Evolutionary conservation across 306 rosid genomes (phyloP), one percentile per base, ranked within the genome.

Genomic region (Trifolium subterraneum): DNA sequence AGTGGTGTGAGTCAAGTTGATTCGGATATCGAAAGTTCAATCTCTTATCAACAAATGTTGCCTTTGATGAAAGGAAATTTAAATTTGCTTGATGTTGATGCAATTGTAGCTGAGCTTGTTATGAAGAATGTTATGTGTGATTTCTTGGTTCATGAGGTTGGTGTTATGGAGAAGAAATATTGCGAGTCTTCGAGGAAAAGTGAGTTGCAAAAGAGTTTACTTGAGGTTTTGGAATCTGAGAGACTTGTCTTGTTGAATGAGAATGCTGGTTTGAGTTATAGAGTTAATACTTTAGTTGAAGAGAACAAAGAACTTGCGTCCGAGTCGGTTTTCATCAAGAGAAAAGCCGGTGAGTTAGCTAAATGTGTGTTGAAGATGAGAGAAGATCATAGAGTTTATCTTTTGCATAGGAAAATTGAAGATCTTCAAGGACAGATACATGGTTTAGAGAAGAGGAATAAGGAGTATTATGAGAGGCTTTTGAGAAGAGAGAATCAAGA

Each of bases 141-240:
- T 33, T 10, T 92, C 25, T 41, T 90, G 45, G 20, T 78, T 48
- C 86, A 90, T 12, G 99, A 90, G 84, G 86, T 86, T 27, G 66
- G 64, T 52, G 76, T 54, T 0, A 70, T 86, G 64, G 98, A 91
- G 82, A 86, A 79, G 81, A 86, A 80, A 25, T 65, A 62, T 7
- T 54, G 88, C 0, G 97, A 94, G 56, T 87, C 97, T 0, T 86
- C 91, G 0, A 86, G 89, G 80, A 94, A 94, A 81, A 87, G 82
- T 3, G 96, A 86, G 80, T 73, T 95, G 0, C 99, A 95, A 44
- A 88, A 85, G 87, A 87, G 96, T 56, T 74, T 95, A 72, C 96
- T 95, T 35, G 99, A 95, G 81, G 97, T 95, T 36, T 70, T 95
- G 85, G 99, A 95, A 72, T 92, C 98, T 1, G 99, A 95, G 81